A percentile compares a stretch with the other conserved stretches of the same genome.
Evolutionary conservation across 495 filamentous ascomycete species (phyloP).

Genomic region (Aspergillus cavernicola): DNA sequence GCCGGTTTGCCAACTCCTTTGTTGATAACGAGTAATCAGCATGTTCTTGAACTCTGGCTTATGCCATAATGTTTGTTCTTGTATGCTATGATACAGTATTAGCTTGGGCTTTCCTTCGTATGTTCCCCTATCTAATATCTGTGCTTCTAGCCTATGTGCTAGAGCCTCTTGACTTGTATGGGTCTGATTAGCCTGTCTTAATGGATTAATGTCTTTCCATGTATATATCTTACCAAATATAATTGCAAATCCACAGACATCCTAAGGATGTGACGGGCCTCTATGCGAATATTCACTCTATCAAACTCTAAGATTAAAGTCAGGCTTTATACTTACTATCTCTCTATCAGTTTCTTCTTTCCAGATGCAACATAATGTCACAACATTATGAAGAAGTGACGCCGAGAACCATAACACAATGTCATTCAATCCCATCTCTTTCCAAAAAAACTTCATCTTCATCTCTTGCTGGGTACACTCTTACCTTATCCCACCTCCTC

Average conservation of each 20-base stretch:
- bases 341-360: no score
- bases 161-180: not conserved
- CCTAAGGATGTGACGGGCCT: no score
- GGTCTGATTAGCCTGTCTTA: not conserved
- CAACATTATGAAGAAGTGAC: no score
- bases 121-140: not conserved
- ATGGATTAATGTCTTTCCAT: not conserved
- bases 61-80: not conserved
- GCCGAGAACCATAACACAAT: no score
- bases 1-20: constrained; percentile 75
- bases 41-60: not conserved
- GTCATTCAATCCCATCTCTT: no score
- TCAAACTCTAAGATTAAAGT: no score
- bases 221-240: not conserved
- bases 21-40: constrained; percentile 84
- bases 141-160: not conserved
- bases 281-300: no score
- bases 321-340: no score
- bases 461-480: no score
- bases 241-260: not conserved
- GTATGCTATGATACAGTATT: constrained; percentile 9
- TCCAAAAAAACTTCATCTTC: no score
- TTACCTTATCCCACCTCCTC: no score
- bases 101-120: not conserved
- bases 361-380: no score